Conservation (phyloP, 208 protist species). For the Acanthamoeba royreba region DNA sequence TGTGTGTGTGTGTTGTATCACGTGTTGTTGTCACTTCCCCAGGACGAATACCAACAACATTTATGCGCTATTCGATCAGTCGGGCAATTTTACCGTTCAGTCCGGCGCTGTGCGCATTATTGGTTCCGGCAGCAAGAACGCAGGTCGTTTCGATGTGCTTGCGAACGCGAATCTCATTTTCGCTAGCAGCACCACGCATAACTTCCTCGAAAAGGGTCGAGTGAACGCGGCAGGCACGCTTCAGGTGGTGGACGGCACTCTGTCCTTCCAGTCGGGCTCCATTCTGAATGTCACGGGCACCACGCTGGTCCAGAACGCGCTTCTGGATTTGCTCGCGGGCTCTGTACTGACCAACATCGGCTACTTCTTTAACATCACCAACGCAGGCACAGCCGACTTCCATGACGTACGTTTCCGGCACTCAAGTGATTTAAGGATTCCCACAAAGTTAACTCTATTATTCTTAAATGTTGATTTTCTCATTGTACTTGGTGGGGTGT, state of each 20-base stretch:
- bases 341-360: neutral
- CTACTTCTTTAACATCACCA: neutral
- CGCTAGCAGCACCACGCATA: neutral
- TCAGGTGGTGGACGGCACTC: neutral
- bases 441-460: too few relatives aligned
- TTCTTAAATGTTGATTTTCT: too few relatives aligned
- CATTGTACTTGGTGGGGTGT: too few relatives aligned
- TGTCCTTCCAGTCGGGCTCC: neutral
- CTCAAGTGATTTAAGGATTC: too few relatives aligned
- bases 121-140: neutral
- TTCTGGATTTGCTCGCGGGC: neutral
- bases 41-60: constrained; percentile 19
- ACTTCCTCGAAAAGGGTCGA: neutral
- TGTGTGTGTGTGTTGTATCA: too few relatives aligned
- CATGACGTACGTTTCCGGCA: too few relatives aligned
- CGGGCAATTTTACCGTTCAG: neutral
- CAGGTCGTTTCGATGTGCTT: neutral
- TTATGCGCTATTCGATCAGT: constrained; percentile 20
- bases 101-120: neutral
- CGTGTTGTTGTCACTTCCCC: too few relatives aligned
- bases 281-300: neutral
- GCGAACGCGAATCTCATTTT: neutral
- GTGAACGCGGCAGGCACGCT: neutral
- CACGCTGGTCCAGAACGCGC: neutral
- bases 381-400: neutral